Conservation (phyloP, 768 basidiomycete species). For the Clitopilus passeckerianus region DNA sequence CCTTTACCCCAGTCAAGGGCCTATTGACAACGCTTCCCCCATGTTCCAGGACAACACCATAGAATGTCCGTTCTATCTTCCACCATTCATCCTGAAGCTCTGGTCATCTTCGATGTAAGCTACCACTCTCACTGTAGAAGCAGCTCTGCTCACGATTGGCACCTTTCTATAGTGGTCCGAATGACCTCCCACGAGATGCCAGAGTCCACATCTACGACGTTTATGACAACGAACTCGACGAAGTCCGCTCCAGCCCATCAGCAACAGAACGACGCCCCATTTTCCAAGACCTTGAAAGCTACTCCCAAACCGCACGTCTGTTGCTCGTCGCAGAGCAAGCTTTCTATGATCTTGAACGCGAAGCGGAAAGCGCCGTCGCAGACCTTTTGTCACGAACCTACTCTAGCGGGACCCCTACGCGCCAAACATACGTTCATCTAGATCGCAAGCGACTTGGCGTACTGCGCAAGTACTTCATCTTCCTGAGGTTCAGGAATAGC, state of each 20-base stretch:
- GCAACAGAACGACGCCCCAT: conserved; percentile 26
- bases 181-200: conserved; percentile 24
- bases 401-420: conserved; percentile 16
- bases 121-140: background rate
- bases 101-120: conserved; percentile 43
- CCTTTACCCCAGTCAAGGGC: background rate
- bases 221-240: conserved; percentile 43
- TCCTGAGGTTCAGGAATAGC: conserved; percentile 56
- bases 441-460: conserved; percentile 24
- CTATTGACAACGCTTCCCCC: background rate
- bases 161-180: conserved; percentile 10
- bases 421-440: conserved; percentile 22
- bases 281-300: conserved; percentile 37
- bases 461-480: conserved; percentile 47
- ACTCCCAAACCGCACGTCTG: conserved; percentile 26
- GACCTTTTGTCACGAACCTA: conserved; percentile 28
- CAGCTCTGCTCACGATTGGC: too few species aligned
- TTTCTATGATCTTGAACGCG: conserved; percentile 37
- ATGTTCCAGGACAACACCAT: background rate
- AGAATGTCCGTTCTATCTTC: conserved; percentile 33
- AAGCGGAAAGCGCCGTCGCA: conserved; percentile 32
- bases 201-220: conserved; percentile 49
- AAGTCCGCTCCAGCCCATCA: conserved; percentile 20
- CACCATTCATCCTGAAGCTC: conserved; percentile 42
- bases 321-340: conserved; percentile 37